Base-by-base conservation (phyloP, 2,329 filamentous ascomycete genomes). In the Xylariaceae sp. region DNA sequence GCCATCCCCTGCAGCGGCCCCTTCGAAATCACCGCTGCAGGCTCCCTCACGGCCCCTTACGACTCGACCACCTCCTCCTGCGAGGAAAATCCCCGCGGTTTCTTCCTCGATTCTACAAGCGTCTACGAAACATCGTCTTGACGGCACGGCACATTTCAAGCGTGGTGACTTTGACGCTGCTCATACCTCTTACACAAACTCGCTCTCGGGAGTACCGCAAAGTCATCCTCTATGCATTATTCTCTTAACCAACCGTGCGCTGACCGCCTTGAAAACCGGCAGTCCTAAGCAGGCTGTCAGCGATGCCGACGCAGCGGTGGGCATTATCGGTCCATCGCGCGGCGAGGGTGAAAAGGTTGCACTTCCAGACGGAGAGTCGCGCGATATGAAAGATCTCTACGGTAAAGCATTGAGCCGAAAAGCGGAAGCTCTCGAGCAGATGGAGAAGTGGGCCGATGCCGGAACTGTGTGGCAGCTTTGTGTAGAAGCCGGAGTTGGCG, bases 401-500 rank as follows among this genome's bases (percentile, higher is more conserved):
- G 90, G 89, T 39, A 98, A 97, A 64, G 91, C 91, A 0, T 69
- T 97, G 22, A 91, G 87, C 67, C 85, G 93, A 40, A 97, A 97
- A 69, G 93, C 93, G 1, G 93, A 98, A 66, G 93, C 89, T 1
- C 73, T 97, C 7, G 93, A 98, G 64, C 86, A 95, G 59, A 85
- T 98, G 73, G 93, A 98, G 67, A 88, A 85, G 60, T 98, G 91
- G 91, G 67, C 70, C 3, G 91, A 97, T 38, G 93, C 93, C 1
- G 82, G 81, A 0, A 68, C 72, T 2, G 81, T 87, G 0, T 98
- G 93, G 93, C 81, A 83, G 55, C 69, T 78, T 41, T 90, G 88
- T 26, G 86, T 97, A 1, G 86, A 94, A 64, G 80, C 79, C 19
- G 89, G 90, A 3, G 80, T 94, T 13, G 91, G 93, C n/a, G 91